phyloP scores from a whole-genome alignment of 1,284 basidiomycete genomes.

The Ganoderma lingzhi region DNA sequence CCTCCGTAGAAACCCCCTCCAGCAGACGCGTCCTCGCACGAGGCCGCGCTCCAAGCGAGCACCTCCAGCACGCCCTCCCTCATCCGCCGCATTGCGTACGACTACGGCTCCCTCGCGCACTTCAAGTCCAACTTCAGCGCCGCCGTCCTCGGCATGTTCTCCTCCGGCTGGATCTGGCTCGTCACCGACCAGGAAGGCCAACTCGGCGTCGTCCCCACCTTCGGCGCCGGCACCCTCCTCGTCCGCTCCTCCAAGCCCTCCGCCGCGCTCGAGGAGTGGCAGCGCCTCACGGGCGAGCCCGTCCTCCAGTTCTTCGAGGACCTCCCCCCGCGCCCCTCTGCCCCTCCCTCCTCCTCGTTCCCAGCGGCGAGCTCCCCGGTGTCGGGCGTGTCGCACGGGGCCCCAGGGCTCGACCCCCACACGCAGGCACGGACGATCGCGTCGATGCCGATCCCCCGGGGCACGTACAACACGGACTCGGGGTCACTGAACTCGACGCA shows the following conservation, averaged over 20 bases:
- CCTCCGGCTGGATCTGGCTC: constrained; percentile 90
- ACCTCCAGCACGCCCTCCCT: constrained; percentile 39
- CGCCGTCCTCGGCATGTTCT: constrained; percentile 81
- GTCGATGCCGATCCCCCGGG: constrained; percentile 9
- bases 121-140: constrained; percentile 84
- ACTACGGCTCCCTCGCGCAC: constrained; percentile 72
- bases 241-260: constrained; percentile 60
- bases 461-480: constrained; percentile 1
- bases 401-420: constrained; percentile 32
- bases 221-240: constrained; percentile 91
- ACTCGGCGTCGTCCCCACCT: constrained; percentile 84
- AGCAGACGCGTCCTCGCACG: constrained; percentile 46
- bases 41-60: constrained; percentile 49
- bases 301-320: constrained; percentile 46
- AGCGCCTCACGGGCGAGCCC: constrained; percentile 31
- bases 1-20: constrained; percentile 59
- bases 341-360: constrained; percentile 9
- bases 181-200: constrained; percentile 73
- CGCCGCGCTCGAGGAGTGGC: constrained; percentile 27
- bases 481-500: constrained; percentile 11
- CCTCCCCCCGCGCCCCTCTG: constrained; percentile 1
- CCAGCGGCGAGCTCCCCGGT: constrained; percentile 41
- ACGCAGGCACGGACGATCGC: constrained; percentile 40
- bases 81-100: constrained; percentile 49
- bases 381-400: constrained; percentile 40